Evolutionary conservation across 192 early-diverging fungal species (phyloP).

Genomic region (Rhizophagus clarus): DNA sequence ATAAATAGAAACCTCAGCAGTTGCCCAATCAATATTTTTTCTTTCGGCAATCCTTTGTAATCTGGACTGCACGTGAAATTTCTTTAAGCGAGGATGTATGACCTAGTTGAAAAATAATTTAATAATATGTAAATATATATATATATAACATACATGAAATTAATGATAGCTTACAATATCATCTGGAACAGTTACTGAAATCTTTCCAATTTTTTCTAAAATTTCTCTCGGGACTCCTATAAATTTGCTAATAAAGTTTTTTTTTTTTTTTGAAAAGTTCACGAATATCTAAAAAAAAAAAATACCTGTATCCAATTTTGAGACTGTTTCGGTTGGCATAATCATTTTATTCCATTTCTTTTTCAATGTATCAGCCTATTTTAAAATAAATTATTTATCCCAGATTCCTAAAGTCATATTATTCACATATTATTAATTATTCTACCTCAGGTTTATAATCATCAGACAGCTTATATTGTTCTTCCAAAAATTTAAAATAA

Average conservation of each 20-base stretch:
- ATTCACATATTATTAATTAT: not conserved
- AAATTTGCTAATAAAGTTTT: not conserved
- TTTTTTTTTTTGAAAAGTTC: not conserved
- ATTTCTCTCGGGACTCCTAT: constrained; percentile 66
- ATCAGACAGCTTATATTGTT: constrained; percentile 61
- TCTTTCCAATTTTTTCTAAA: constrained; percentile 71
- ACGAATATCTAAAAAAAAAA: not conserved
- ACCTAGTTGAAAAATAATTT: not conserved
- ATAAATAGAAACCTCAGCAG: constrained; percentile 65
- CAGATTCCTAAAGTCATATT: not conserved
- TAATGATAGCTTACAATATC: constrained; percentile 50
- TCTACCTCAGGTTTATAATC: constrained; percentile 53
- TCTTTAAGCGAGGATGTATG: constrained; percentile 82
- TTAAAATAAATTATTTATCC: not conserved
- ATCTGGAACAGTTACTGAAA: constrained; percentile 72
- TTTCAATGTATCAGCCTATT: constrained; percentile 58
- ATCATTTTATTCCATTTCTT: constrained; percentile 82
- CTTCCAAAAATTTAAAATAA: constrained; percentile 65
- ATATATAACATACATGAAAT: not conserved
- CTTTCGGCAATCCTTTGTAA: constrained; percentile 71
- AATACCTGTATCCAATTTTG: constrained; percentile 40
- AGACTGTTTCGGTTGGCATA: constrained; percentile 60
- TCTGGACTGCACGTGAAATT: constrained; percentile 89
- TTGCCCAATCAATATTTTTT: constrained; percentile 89
- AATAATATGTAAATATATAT: not conserved